Percentiles rank a stretch among this genome's conserved stretches.
Conservation (phyloP, 805 yeast genomes). For the Candida nonsorbophila region DNA sequence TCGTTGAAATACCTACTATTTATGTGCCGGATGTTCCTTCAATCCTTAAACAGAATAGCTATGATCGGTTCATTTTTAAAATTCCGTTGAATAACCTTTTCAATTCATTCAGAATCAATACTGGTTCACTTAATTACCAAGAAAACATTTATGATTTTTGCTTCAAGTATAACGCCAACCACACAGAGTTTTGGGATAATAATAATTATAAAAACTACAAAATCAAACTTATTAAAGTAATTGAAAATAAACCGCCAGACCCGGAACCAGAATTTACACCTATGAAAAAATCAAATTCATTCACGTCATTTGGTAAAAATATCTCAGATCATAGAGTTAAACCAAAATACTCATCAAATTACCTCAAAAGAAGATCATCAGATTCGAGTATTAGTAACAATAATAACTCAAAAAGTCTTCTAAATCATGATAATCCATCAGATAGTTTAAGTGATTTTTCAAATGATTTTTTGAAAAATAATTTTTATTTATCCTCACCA, state of each 20-base stretch:
- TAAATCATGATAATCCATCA: slow-evolving; percentile 25
- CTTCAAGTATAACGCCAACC: slow-evolving; percentile 46
- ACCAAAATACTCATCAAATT: slow-evolving; percentile 37
- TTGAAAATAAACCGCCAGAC: slow-evolving; percentile 2
- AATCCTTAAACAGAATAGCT: slow-evolving; percentile 42
- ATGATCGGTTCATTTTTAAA: slow-evolving; percentile 69
- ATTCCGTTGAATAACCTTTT: slow-evolving; percentile 45
- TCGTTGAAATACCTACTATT: slow-evolving; percentile 59
- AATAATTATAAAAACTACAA: slow-evolving; percentile 56
- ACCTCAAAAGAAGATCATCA: slow-evolving; percentile 26
- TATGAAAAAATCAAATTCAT: slow-evolving; percentile 1
- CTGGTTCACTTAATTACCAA: slow-evolving; percentile 4
- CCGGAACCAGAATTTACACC: not conserved
- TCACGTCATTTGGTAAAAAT: not conserved
- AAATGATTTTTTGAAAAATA: slow-evolving; percentile 27
- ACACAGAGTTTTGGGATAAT: slow-evolving; percentile 73
- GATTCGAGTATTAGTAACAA: slow-evolving; percentile 13
- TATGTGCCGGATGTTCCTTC: slow-evolving; percentile 55
- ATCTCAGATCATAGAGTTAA: too few relatives aligned
- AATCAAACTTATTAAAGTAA: slow-evolving; percentile 34
- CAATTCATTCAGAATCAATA: slow-evolving; percentile 4
- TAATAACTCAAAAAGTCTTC: slow-evolving; percentile 21
- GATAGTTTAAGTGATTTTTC: slow-evolving; percentile 8
- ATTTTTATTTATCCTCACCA: slow-evolving; percentile 33
- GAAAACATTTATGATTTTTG: slow-evolving; percentile 42